Base-by-base conservation (phyloP, 192 early-diverging fungal species). In the Backusella morwellensis region DNA sequence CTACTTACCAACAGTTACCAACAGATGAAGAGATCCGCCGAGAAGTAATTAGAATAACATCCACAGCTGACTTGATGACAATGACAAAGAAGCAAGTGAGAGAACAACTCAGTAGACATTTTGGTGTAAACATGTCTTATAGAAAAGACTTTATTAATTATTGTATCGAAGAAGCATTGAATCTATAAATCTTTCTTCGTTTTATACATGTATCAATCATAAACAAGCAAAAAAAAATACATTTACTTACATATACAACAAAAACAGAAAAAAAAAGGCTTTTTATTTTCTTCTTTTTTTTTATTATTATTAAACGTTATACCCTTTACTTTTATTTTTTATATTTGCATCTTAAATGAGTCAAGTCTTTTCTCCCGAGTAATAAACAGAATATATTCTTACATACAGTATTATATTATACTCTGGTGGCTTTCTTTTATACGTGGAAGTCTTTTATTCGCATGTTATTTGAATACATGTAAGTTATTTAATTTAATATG, bases 31-130 rank as follows among this genome's bases (percentile, higher is more conserved):
- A 93, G 76, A 82, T 95, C 47, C 81, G 88, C 0, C 71, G 75
- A 19, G 83, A 90, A 71, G 90, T 94, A 38, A 87, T 86, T 68
- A 88, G 90, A 70, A 93, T 97, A 35, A 87, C 97, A 23, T 79
- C 91, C n/a, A 93, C 91, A 0, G 95, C 94, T 4, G 93, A 99
- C 78, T 79, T 98, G 70, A 97, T 96, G 95, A 93, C 92, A 29
- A 93, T 99, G 69, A 99, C 97, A 40, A 97, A 98, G 88, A 98
- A 98, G 84, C 92, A 94, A 86, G 85, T 97, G 72, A 83, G 95
- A 15, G 89, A 91, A 42, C 85, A 90, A 52, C 81, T 93, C 42
- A 80, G 82, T 29, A 77, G 78, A 23, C 86, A 88, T 76, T 95
- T 94, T 77, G 88, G 88, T 44, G 72, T 86, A 19, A 91, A 94